Conservation (phyloP, 2,329 filamentous ascomycete species). For the Aspergillus pseudoviridinutans region DNA sequence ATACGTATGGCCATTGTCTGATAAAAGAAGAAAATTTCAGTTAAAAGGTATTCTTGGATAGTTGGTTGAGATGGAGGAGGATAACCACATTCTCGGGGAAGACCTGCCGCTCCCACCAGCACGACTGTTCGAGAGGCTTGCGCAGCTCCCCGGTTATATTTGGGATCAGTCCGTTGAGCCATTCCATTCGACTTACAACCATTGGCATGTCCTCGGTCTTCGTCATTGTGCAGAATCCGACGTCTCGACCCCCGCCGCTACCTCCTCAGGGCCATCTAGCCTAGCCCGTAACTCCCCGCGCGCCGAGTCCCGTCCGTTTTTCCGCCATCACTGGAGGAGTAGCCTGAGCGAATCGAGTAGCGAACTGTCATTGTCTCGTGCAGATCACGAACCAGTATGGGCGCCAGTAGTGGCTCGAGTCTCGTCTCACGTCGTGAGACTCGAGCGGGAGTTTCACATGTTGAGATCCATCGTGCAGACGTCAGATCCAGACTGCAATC, state of each 20-base stretch:
- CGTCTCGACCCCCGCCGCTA: conserved; percentile 45
- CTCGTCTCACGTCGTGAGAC: conserved; percentile 74
- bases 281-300: conserved; percentile 42
- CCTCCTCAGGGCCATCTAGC: conserved; percentile 41
- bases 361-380: conserved; percentile 38
- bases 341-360: conserved; percentile 51
- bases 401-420: conserved; percentile 73
- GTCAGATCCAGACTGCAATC: conserved; percentile 67
- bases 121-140: conserved; percentile 68
- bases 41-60: conserved; percentile 11
- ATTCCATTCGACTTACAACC: conserved; percentile 68
- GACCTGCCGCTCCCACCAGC: conserved; percentile 55
- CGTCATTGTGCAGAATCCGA: conserved; percentile 53
- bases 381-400: conserved; percentile 42
- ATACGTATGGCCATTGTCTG: conserved; percentile 21
- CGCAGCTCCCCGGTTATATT: conserved; percentile 68
- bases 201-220: conserved; percentile 71
- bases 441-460: conserved; percentile 85
- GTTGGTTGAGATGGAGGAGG: conserved; percentile 32
- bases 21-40: conserved; percentile 6
- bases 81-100: conserved; percentile 39
- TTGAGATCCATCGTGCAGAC: conserved; percentile 67
- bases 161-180: conserved; percentile 63
- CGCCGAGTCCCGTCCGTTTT: conserved; percentile 36
- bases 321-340: conserved; percentile 46